Base-by-base conservation (phyloP, 352 stramenopile genomes). In the Nannochloropsis limnetica region DNA sequence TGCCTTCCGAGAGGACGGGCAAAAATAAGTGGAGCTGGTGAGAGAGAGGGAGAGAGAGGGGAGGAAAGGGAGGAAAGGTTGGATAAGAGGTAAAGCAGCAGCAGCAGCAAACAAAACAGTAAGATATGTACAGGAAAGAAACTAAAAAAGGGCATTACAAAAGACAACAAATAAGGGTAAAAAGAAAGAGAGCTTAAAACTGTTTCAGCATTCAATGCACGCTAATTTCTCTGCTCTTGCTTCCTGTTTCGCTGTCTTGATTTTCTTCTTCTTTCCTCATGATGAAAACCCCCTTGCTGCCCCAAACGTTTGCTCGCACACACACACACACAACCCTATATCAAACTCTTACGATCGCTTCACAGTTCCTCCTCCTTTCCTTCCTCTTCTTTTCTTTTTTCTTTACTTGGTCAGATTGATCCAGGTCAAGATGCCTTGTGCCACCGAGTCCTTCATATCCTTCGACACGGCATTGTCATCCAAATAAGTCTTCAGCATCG, bases 381-480 rank as follows among this genome's bases (percentile, higher is more conserved):
- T 23, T 25, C 3, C 11, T 74, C 61, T 22, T 11, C 22, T 14
- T 74, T 25, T 29, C 0, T 74, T 67, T 67, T 67, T 67, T 67
- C n/a, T 74, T 74, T 74, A 74, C 61, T 74, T 74, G n/a, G 25
- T 29, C n/a, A 74, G 11, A 74, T 74, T 74, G 20, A 74, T 74
- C 61, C 61, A 74, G n/a, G 61, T 74, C 61, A 74, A 29, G 15
- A 74, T 25, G n/a, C 61, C 61, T 74, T 74, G 61, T 8, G 61
- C 61, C 61, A 74, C 61, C 11, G 61, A 74, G 3, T 74, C 61
- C 61, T 74, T 74, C 61, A 74, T 74, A 28, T 74, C 61, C 25
- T 74, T 74, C n/a, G 61, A 74, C n/a, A 74, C 61, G n/a, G 61
- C 61, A 74, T 74, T 74, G n/a, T 74, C 25, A 29, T 74, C 61